These are phyloP conservation scores for Poteriospumella lacustris DNA, from an alignment of 108 stramenopile genomes.

Conservation along the genomic window DNA sequence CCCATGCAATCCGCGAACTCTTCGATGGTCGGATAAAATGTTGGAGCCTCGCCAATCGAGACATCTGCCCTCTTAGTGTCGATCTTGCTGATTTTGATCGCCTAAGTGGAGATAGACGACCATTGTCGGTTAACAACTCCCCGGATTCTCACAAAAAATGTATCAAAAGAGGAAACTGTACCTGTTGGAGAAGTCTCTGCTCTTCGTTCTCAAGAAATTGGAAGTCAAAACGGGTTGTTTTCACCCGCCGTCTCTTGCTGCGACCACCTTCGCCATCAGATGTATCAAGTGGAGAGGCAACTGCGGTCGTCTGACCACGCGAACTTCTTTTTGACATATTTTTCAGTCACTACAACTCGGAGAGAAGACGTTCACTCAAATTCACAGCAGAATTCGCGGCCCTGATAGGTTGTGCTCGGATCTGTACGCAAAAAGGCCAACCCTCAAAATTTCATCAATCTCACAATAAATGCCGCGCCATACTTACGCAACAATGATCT, in stretches of 20 bases:
- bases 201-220: conserved; percentile 17
- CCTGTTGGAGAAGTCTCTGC: conserved; percentile 16
- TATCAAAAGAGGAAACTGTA: background rate
- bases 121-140: background rate
- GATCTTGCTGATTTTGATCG: conserved; percentile 17
- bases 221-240: conserved; percentile 15
- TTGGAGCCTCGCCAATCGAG: background rate
- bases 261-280: too few species aligned
- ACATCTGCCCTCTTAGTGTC: conserved; percentile 13
- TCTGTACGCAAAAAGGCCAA: too few species aligned
- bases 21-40: conserved; percentile 31
- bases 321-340: too few species aligned
- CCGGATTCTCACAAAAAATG: background rate
- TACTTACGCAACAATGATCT: too few species aligned
- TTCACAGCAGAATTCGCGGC: too few species aligned
- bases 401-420: too few species aligned
- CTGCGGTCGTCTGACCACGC: too few species aligned
- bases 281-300: too few species aligned
- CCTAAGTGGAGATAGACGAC: conserved; percentile 3
- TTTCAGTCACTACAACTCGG: too few species aligned
- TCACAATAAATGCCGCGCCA: too few species aligned
- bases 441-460: too few species aligned
- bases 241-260: background rate
- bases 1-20: conserved; percentile 70
- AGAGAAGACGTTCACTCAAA: too few species aligned